Evolutionary conservation across 148 eudicot genomes (phyloP).

Genomic region (Rhododendron griersonianum): DNA sequence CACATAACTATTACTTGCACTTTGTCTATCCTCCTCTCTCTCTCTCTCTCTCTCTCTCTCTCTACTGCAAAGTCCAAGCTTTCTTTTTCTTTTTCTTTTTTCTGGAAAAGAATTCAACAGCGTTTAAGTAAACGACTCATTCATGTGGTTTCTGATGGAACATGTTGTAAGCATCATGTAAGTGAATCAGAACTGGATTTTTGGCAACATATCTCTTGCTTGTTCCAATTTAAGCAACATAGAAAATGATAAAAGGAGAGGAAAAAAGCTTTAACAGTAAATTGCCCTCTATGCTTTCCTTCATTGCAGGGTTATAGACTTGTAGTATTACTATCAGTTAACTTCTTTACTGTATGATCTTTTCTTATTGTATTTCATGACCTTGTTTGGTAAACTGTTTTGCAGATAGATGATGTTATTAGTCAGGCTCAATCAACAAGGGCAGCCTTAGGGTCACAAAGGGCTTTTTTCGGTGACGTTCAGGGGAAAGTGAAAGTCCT

Average conservation of each 20-base stretch:
- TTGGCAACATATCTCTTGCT: neutral
- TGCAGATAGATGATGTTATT: slow-evolving; percentile 92
- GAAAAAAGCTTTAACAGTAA: neutral
- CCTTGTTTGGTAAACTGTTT: neutral
- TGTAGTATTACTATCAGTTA: neutral
- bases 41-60: neutral
- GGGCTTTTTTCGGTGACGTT: slow-evolving; percentile 81
- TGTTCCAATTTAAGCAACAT: neutral
- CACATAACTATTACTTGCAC: neutral
- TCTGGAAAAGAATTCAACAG: neutral
- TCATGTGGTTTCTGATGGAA: neutral
- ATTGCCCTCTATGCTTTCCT: neutral
- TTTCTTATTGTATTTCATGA: neutral
- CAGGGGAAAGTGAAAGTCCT: slow-evolving; percentile 86
- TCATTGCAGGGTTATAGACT: neutral
- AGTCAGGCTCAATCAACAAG: slow-evolving; percentile 93
- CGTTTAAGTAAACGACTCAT: neutral
- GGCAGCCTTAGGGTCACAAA: slow-evolving; percentile 78
- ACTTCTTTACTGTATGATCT: neutral
- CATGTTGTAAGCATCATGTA: neutral
- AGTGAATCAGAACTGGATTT: neutral
- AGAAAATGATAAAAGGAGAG: neutral
- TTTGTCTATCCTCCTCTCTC: neutral
- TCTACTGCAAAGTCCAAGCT: neutral
- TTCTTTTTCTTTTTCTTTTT: neutral